Percentiles rank a stretch among this genome's conserved stretches.
Conservation (phyloP, 805 yeast genomes). For the Candida qinlingensis region DNA sequence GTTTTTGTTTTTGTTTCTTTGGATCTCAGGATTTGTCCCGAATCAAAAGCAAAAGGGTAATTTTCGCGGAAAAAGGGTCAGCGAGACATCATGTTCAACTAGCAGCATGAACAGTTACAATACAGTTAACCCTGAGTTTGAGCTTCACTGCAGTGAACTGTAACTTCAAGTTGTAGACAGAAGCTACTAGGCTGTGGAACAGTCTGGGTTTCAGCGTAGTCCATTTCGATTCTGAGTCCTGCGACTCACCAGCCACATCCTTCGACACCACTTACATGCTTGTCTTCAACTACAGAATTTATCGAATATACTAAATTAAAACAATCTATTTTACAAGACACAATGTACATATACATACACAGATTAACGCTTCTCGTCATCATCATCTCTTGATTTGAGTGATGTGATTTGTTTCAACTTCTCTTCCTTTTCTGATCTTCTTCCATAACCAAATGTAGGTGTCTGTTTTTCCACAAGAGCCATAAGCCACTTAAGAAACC, state of each 20-base stretch:
- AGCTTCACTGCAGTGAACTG: no score
- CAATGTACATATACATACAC: background rate
- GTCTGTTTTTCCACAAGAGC: slow-evolving; percentile 34
- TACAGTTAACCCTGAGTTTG: no score
- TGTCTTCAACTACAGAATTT: background rate
- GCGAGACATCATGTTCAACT: no score
- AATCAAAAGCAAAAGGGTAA: background rate
- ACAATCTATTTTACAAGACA: background rate
- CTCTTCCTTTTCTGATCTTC: slow-evolving; percentile 3
- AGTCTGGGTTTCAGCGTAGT: no score
- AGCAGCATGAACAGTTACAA: no score
- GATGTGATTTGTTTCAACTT: background rate
- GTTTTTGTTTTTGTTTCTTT: no score
- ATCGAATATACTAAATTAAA: background rate
- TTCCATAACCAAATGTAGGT: slow-evolving; percentile 13
- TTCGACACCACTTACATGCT: background rate
- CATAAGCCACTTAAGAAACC: slow-evolving; percentile 51
- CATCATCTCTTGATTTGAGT: background rate
- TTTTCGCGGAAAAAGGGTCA: background rate
- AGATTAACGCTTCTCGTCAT: background rate
- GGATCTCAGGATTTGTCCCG: background rate
- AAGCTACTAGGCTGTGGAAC: no score
- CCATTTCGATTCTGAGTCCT: background rate
- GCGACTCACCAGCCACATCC: background rate
- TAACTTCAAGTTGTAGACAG: no score